Conservation (phyloP, 2,329 filamentous ascomycete genomes). For the Dendrostoma leiphaemia region DNA sequence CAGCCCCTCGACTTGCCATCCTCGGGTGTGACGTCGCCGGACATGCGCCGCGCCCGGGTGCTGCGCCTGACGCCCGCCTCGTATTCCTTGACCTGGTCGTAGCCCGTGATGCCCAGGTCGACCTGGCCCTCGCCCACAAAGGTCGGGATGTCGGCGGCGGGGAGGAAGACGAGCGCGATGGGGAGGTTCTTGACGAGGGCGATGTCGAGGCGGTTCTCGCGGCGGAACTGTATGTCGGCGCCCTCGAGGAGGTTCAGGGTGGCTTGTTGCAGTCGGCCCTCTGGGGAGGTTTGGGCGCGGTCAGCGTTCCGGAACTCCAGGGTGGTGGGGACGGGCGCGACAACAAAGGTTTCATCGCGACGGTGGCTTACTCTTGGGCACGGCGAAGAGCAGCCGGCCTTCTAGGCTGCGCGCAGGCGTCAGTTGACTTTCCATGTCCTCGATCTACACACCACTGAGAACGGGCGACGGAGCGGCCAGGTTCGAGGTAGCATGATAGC, state of each 20-base stretch:
- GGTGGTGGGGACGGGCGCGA: too few relatives aligned
- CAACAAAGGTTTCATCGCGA: conserved; percentile 5
- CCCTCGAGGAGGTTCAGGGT: conserved; percentile 88
- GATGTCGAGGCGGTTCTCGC: conserved; percentile 93
- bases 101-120: conserved; percentile 91
- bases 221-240: conserved; percentile 93
- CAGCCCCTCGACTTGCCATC: conserved; percentile 56
- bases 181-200: conserved; percentile 96
- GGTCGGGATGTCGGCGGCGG: conserved; percentile 93
- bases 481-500: too few relatives aligned
- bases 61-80: conserved; percentile 60
- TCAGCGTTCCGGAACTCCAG: conserved; percentile 22
- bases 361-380: conserved; percentile 84
- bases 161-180: conserved; percentile 94
- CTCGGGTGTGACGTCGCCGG: conserved; percentile 43
- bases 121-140: conserved; percentile 95
- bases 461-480: background rate
- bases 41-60: conserved; percentile 46
- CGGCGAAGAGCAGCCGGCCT: conserved; percentile 89
- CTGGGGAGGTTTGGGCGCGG: conserved; percentile 48
- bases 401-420: conserved; percentile 64
- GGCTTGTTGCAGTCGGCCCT: conserved; percentile 88
- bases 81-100: conserved; percentile 90
- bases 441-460: background rate
- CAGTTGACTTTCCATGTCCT: conserved; percentile 28